phyloP scores from a whole-genome alignment of 225 moss, liverwort and hornwort species.

The Neckera pumila region DNA sequence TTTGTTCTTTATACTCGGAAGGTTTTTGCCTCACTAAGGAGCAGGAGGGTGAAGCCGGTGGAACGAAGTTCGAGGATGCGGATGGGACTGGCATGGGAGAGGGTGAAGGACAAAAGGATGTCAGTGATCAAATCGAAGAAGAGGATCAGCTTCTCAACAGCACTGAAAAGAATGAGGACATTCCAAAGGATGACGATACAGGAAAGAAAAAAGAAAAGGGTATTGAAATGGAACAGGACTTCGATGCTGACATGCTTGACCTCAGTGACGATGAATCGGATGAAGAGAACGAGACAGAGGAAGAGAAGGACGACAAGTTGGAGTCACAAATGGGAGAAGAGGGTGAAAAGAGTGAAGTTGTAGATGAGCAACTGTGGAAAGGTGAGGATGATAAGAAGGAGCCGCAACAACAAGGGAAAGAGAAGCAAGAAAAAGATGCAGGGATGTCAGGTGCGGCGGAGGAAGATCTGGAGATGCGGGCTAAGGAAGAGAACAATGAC shows the following conservation, averaged over 20 bases:
- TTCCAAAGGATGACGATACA: constrained; percentile 24
- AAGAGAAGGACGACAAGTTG: constrained; percentile 59
- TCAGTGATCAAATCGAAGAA: constrained; percentile 97
- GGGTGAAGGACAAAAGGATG: constrained; percentile 92
- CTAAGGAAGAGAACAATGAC: constrained; percentile 44
- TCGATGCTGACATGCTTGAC: constrained; percentile 79
- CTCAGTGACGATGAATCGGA: constrained; percentile 80
- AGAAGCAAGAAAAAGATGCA: constrained; percentile 85
- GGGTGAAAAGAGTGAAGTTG: constrained; percentile 67
- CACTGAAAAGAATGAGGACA: constrained; percentile 66
- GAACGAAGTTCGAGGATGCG: constrained; percentile 72
- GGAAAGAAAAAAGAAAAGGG: constrained; percentile 74
- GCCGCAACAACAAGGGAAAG: constrained; percentile 41
- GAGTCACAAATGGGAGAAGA: constrained; percentile 91
- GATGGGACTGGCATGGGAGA: constrained; percentile 98
- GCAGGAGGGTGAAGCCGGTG: constrained; percentile 53
- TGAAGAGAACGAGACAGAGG: constrained; percentile 52
- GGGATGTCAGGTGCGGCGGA: constrained; percentile 59
- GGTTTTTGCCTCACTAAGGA: constrained; percentile 81
- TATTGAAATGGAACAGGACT: constrained; percentile 96
- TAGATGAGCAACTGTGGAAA: constrained; percentile 93
- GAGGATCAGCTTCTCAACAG: constrained; percentile 88
- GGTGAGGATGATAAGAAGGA: constrained; percentile 58
- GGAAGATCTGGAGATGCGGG: constrained; percentile 81
- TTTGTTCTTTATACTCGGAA: constrained; percentile 66